A percentile compares a stretch with the other conserved stretches of the same genome.
These are phyloP conservation scores for Colletotrichum kahawae DNA, from an alignment of 2,329 filamentous ascomycete species.

Conservation along the genomic window DNA sequence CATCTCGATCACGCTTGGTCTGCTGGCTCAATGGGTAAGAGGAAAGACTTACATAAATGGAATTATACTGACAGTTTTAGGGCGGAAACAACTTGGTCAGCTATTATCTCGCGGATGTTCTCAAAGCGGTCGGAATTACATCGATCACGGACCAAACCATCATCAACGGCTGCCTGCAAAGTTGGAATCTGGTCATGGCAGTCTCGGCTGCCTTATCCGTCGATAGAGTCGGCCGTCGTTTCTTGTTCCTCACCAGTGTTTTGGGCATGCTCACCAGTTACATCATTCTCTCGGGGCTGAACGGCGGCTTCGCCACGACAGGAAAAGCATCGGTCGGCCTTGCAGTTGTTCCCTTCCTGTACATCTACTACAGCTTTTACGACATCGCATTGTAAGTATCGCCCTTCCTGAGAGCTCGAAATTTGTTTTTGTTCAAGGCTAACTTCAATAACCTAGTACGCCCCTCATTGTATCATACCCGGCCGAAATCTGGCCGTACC, in stretches of 20 bases:
- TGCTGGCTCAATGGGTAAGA: conserved; percentile 39
- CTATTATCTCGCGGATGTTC: conserved; percentile 23
- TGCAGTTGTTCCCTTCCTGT: conserved; percentile 46
- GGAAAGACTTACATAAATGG: neutral
- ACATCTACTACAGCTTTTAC: conserved; percentile 42
- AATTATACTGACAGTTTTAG: neutral
- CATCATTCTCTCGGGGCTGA: conserved; percentile 43
- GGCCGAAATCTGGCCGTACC: conserved; percentile 33
- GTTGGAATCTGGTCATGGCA: conserved; percentile 33
- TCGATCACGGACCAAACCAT: conserved; percentile 31
- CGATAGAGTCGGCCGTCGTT: conserved; percentile 30
- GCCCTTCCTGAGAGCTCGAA: rapidly evolving
- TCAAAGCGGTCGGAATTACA: conserved; percentile 33
- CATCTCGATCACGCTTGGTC: conserved; percentile 29
- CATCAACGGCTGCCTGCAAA: conserved; percentile 30
- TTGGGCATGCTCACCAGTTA: conserved; percentile 36
- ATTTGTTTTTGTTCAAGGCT: no score
- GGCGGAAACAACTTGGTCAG: conserved; percentile 39
- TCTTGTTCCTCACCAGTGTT: conserved; percentile 25
- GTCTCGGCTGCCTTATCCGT: conserved; percentile 30
- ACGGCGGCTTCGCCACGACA: conserved; percentile 36
- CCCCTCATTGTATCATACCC: conserved; percentile 35
- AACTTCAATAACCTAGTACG: no score
- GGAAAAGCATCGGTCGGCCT: conserved; percentile 34
- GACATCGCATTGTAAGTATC: conserved; percentile 26